These are phyloP conservation scores for Suhomyces coccinellae DNA, from an alignment of 1,139 yeast genomes.

Conservation along the genomic window DNA sequence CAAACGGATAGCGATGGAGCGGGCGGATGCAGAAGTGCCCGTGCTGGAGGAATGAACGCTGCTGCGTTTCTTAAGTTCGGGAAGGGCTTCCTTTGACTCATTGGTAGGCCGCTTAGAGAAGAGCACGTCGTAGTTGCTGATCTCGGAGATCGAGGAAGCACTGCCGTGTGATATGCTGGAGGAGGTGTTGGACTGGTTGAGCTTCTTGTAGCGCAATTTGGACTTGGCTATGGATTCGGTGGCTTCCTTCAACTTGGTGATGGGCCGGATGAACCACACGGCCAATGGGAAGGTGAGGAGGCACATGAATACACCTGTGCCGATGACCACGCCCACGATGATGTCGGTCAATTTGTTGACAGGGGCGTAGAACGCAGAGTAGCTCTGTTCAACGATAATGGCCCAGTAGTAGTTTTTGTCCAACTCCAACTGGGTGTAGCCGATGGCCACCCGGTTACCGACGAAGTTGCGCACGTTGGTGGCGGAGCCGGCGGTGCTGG, in stretches of 20 bases:
- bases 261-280: slow-evolving; percentile 82
- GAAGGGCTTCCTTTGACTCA: not conserved
- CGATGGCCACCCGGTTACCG: slow-evolving; percentile 60
- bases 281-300: slow-evolving; percentile 79
- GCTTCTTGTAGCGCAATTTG: slow-evolving; percentile 17
- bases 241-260: slow-evolving; percentile 76
- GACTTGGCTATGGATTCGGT: slow-evolving; percentile 61
- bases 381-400: slow-evolving; percentile 69
- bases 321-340: slow-evolving; percentile 76
- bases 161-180: slow-evolving; percentile 1
- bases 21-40: slow-evolving; percentile 25
- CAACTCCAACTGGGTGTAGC: slow-evolving; percentile 60
- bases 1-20: slow-evolving; percentile 42
- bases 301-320: slow-evolving; percentile 74
- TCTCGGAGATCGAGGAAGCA: not conserved
- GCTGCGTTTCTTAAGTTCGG: slow-evolving; percentile 16
- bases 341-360: slow-evolving; percentile 62
- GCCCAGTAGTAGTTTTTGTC: slow-evolving; percentile 63
- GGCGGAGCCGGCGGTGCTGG: slow-evolving; percentile 48
- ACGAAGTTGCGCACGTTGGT: slow-evolving; percentile 44
- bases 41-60: slow-evolving; percentile 33
- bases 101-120: not conserved
- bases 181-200: slow-evolving; percentile 1
- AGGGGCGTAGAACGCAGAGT: slow-evolving; percentile 61
- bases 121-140: not conserved